Percentiles rank a stretch among this genome's conserved stretches.
Conservation (phyloP, 768 basidiomycete genomes). For the Coprinopsis sp. region DNA sequence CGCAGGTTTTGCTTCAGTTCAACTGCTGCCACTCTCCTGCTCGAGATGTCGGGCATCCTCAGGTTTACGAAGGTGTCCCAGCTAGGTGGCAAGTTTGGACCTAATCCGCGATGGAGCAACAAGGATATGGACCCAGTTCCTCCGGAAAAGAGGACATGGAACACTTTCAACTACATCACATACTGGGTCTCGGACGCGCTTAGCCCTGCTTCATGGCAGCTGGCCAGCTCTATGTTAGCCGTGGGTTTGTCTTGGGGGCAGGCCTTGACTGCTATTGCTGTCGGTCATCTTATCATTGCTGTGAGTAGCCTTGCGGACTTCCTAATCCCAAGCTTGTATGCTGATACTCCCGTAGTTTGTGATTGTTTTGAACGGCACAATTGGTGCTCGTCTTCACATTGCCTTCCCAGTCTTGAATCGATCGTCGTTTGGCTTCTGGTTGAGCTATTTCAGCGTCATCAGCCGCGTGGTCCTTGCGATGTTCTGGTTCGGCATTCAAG, state of each 20-base stretch:
- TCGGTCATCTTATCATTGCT: conserved; percentile 70
- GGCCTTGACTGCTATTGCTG: conserved; percentile 62
- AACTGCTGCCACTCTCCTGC: background rate
- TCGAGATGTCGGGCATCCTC: background rate
- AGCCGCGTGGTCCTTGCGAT: conserved; percentile 71
- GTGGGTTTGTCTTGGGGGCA: conserved; percentile 73
- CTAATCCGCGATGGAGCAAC: conserved; percentile 60
- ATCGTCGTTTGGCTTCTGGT: conserved; percentile 86
- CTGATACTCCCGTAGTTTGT: conserved; percentile 27
- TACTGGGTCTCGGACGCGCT: conserved; percentile 58
- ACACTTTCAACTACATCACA: conserved; percentile 58
- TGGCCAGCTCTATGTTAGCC: conserved; percentile 72
- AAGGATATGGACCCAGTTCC: conserved; percentile 78
- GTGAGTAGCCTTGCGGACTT: conserved; percentile 20
- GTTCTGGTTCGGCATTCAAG: conserved; percentile 82
- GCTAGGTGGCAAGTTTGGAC: conserved; percentile 42
- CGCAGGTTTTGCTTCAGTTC: too few relatives aligned
- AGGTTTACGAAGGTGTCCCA: background rate
- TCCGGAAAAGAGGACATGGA: conserved; percentile 57
- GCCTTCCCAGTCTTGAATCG: conserved; percentile 76
- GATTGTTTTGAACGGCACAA: conserved; percentile 75
- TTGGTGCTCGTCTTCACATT: conserved; percentile 72
- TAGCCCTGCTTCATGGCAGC: conserved; percentile 48
- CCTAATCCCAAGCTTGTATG: background rate
- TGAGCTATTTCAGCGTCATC: conserved; percentile 81